Conservation (phyloP, 345 rosid genomes). For the Acer campestre region DNA sequence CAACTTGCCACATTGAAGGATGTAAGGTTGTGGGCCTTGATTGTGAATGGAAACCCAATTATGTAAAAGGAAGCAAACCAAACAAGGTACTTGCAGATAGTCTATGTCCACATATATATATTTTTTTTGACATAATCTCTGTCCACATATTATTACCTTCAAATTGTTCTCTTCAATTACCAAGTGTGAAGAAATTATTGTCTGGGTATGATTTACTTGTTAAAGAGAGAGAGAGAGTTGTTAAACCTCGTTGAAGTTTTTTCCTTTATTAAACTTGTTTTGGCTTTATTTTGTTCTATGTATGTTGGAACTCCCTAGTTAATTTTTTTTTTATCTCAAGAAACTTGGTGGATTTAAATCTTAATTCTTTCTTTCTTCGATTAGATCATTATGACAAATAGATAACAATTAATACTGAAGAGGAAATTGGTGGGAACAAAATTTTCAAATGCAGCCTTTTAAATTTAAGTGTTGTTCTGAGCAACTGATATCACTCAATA, state of each 20-base stretch:
- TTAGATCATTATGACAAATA: too few species aligned
- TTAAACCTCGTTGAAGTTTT: background rate
- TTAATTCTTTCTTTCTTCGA: too few species aligned
- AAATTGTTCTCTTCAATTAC: background rate
- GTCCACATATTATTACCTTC: background rate
- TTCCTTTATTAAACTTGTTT: background rate
- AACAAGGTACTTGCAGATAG: constrained; percentile 57
- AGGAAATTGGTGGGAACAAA: too few species aligned
- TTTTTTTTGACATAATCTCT: background rate
- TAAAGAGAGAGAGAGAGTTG: background rate
- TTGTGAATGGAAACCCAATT: constrained; percentile 98
- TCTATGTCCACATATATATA: constrained; percentile 3
- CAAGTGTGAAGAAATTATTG: background rate
- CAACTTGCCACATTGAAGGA: constrained; percentile 59
- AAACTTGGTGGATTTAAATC: background rate
- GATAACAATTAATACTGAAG: too few species aligned
- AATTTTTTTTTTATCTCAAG: too few species aligned
- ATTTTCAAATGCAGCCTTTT: too few species aligned
- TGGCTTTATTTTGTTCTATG: background rate
- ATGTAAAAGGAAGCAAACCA: constrained; percentile 65
- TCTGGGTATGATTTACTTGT: background rate
- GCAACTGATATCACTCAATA: background rate
- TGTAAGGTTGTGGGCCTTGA: constrained; percentile 85
- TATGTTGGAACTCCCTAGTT: background rate
- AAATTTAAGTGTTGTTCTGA: background rate